Conservation (phyloP, 495 filamentous ascomycete genomes). For the Umbilicaria muhlenbergii region DNA sequence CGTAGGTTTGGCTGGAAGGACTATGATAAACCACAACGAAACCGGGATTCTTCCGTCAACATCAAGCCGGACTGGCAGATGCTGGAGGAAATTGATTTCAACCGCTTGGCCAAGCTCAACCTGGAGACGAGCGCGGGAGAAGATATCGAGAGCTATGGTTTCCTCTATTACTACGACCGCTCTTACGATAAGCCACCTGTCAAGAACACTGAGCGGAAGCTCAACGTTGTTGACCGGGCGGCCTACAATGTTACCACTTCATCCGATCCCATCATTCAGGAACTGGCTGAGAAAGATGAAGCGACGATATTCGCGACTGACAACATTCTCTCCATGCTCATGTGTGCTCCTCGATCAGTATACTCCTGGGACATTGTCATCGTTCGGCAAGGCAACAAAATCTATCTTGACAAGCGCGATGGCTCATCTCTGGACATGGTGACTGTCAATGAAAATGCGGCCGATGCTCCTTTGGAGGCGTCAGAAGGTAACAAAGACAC, state of each 20-base stretch:
- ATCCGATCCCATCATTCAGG: constrained; percentile 90
- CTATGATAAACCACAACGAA: constrained; percentile 94
- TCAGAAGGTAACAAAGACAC: constrained; percentile 85
- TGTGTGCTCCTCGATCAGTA: constrained; percentile 89
- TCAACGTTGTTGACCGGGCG: constrained; percentile 76
- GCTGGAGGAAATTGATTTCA: constrained; percentile 97
- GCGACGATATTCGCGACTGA: constrained; percentile 95
- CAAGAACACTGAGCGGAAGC: constrained; percentile 71
- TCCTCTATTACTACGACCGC: constrained; percentile 94
- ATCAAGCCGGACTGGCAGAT: constrained; percentile 90
- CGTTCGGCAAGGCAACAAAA: constrained; percentile 74
- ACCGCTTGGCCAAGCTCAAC: constrained; percentile 84
- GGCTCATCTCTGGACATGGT: constrained; percentile 89
- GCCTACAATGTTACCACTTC: constrained; percentile 97
- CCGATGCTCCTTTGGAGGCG: constrained; percentile 80
- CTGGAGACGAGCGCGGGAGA: constrained; percentile 88
- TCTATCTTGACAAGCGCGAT: constrained; percentile 97
- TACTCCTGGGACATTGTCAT: constrained; percentile 98
- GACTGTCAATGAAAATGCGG: constrained; percentile 97
- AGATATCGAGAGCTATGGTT: constrained; percentile 87
- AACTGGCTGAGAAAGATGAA: constrained; percentile 89
- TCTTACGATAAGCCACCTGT: constrained; percentile 83
- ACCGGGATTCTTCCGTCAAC: constrained; percentile 85
- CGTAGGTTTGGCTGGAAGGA: constrained; percentile 97
- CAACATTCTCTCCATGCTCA: constrained; percentile 94